Base-by-base conservation (phyloP, 1,139 yeast species). In the Hyphopichia burtonii region DNA sequence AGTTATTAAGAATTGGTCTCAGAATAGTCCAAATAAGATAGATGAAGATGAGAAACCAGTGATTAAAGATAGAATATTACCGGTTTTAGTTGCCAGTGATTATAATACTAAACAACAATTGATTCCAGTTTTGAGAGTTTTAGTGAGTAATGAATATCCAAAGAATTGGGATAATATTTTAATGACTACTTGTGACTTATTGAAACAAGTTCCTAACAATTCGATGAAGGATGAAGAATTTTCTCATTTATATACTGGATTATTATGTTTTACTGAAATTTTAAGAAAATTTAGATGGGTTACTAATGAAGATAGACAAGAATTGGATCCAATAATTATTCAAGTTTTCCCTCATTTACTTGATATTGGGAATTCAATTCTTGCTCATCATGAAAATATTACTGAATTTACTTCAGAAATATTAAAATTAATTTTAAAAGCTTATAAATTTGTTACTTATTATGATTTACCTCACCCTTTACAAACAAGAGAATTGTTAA, bases 371-470 rank as follows among this genome's bases (percentile, higher is more conserved):
- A 78, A 80, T 43, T 64, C 78, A 4, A 68, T 87, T 9, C 61
- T 76, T 31, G 74, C 75, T 43, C 67, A 71, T 32, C 48, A 56
- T 20, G 53, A 50, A 27, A 52, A 56, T n/a, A 57, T 68, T 40
- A 59, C 71, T n/a, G 76, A 75, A 42, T 56, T 66, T 20, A 59
- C 69, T 5, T 94, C 93, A 11, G 96, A 89, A 50, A 83, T 91
- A 71, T 68, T 89, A 41, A 86, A 86, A 51, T 71, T 88, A 50
- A 76, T 90, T 36, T 65, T 91, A 44, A 93, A 93, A 59, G 74
- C 79, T 41, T 90, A 84, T 70, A 91, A 91, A 62, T 87, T 86
- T 62, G 87, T 83, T 36, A 86, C 94, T 1, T 86, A 82, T 59
- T 80, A 78, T 51, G 96, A 88, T 53, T 68, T 93, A 37, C 97